Conservation (phyloP, 768 basidiomycete genomes). For the Phylloporus scabripes region DNA sequence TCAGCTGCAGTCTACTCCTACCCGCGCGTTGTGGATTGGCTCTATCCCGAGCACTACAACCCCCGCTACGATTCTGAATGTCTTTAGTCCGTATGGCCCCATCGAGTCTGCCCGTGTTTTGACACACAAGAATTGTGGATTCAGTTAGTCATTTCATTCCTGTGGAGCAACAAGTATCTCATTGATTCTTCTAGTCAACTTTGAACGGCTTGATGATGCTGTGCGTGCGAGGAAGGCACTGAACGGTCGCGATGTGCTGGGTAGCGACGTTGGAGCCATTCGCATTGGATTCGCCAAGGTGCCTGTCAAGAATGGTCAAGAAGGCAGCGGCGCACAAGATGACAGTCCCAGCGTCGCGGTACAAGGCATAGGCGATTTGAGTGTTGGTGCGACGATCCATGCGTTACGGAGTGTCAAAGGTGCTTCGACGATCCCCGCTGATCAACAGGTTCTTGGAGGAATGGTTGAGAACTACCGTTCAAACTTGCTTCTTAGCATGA, state of each 20-base stretch:
- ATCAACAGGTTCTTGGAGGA: constrained; percentile 89
- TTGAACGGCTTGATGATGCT: constrained; percentile 95
- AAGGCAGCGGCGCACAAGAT: constrained; percentile 52
- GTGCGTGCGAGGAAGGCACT: constrained; percentile 92
- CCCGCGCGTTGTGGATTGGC: constrained; percentile 95
- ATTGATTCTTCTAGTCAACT: constrained; percentile 62
- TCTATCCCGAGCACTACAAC: constrained; percentile 95
- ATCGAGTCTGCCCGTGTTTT: constrained; percentile 96
- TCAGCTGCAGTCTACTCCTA: constrained; percentile 86
- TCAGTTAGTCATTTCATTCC: constrained; percentile 47
- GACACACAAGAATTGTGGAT: constrained; percentile 96
- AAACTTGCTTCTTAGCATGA: constrained; percentile 85
- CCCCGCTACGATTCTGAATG: constrained; percentile 88
- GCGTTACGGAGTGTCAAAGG: constrained; percentile 85
- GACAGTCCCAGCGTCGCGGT: constrained; percentile 63
- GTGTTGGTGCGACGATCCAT: constrained; percentile 84
- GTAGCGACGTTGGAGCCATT: constrained; percentile 94
- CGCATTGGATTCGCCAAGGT: constrained; percentile 97
- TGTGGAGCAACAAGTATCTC: background rate
- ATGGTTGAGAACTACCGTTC: constrained; percentile 93
- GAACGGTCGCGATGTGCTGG: constrained; percentile 93
- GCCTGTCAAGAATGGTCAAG: constrained; percentile 81
- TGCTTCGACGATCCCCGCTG: constrained; percentile 86
- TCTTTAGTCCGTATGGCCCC: constrained; percentile 96
- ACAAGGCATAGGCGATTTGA: constrained; percentile 79